Evolutionary conservation across 257 asterid genomes (phyloP).

Genomic region (Solanum paucissectum): DNA sequence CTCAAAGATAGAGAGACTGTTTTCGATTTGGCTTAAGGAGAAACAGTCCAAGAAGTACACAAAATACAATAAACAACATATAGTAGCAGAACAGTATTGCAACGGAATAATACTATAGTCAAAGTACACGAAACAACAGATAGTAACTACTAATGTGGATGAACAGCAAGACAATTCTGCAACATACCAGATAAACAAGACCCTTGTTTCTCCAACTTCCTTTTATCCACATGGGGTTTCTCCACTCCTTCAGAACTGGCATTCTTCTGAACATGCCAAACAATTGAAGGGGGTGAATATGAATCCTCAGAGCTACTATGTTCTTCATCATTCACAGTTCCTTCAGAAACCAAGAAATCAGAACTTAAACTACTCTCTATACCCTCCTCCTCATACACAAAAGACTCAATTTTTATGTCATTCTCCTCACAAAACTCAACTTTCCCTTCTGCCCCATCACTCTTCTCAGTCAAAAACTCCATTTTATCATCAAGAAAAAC

Average conservation of each 20-base stretch:
- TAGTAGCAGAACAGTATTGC: neutral
- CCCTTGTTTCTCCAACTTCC: constrained; percentile 41
- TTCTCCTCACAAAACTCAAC: neutral
- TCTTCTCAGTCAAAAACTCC: constrained; percentile 20
- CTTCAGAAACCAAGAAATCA: constrained; percentile 46
- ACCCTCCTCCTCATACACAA: constrained; percentile 18
- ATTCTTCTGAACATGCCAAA: constrained; percentile 24
- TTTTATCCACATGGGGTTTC: constrained; percentile 22
- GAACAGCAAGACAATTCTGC: neutral
- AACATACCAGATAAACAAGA: constrained; percentile 48
- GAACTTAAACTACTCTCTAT: constrained; percentile 41
- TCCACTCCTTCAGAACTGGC: constrained; percentile 14
- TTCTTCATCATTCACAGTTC: constrained; percentile 30
- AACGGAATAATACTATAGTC: neutral
- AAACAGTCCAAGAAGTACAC: neutral
- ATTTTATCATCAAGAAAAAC: constrained; percentile 18
- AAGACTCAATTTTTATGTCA: constrained; percentile 20
- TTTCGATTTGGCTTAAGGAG: neutral
- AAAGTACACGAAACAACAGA: neutral
- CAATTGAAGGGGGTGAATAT: constrained; percentile 32
- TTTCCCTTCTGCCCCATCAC: constrained; percentile 4
- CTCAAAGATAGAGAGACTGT: neutral
- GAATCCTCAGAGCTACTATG: constrained; percentile 30
- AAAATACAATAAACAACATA: neutral
- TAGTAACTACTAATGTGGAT: neutral